phyloP scores from a whole-genome alignment of 2,329 filamentous ascomycete genomes.

The Phaeomoniella chlamydospora region DNA sequence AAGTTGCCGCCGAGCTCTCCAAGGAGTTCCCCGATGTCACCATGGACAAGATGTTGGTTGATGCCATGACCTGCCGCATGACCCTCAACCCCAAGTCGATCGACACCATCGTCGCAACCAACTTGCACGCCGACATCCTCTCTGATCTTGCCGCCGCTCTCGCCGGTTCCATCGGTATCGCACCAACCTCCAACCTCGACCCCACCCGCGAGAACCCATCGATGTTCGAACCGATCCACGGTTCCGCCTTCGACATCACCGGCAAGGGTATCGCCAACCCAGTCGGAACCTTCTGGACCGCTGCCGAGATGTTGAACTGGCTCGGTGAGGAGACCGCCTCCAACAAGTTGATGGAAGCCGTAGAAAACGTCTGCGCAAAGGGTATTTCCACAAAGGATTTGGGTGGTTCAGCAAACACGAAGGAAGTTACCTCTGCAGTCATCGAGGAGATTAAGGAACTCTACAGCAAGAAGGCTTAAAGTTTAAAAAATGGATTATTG shows the following conservation, averaged over 20 bases:
- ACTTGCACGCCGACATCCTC: constrained; percentile 51
- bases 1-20: constrained; percentile 40
- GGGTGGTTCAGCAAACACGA: constrained; percentile 41
- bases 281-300: constrained; percentile 55
- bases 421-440: constrained; percentile 44
- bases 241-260: constrained; percentile 49
- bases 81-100: constrained; percentile 43
- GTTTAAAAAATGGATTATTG: too few relatives aligned
- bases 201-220: constrained; percentile 45
- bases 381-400: constrained; percentile 45
- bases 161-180: constrained; percentile 58
- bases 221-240: constrained; percentile 51
- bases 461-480: too few relatives aligned
- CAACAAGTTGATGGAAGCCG: constrained; percentile 40
- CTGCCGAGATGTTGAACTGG: constrained; percentile 53
- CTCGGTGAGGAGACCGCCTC: constrained; percentile 45
- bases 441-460: constrained; percentile 13
- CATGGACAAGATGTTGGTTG: constrained; percentile 52
- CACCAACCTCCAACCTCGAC: constrained; percentile 55
- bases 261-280: constrained; percentile 50
- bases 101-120: constrained; percentile 51
- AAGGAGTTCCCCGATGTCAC: constrained; percentile 46
- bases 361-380: constrained; percentile 45
- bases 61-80: constrained; percentile 53
- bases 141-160: constrained; percentile 57